Conservation (phyloP, 139 green algal species). For the Penium margaritaceum region DNA sequence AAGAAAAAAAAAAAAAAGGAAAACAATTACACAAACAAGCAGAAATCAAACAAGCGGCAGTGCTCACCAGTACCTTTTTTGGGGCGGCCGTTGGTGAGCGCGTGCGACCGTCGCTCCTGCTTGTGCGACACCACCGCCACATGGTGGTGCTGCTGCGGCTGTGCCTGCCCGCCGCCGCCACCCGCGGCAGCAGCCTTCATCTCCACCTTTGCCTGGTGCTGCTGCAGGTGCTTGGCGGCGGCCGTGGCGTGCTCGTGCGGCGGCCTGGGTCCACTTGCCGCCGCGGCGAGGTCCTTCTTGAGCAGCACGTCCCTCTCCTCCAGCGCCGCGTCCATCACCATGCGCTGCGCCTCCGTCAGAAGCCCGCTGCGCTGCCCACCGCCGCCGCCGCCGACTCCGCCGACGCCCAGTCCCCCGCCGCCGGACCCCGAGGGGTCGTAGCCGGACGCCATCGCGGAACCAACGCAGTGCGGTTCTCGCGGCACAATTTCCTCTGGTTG, state of each 20-base stretch:
- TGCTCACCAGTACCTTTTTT: conserved; percentile 31
- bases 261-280: conserved; percentile 14
- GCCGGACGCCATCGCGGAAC: too few relatives aligned
- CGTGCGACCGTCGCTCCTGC: conserved; percentile 29
- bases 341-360: conserved; percentile 24
- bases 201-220: too few relatives aligned
- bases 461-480: too few relatives aligned
- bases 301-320: conserved; percentile 8
- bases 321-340: conserved; percentile 19
- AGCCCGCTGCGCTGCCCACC: too few relatives aligned
- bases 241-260: conserved; percentile 24
- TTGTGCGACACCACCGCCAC: conserved; percentile 5
- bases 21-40: not conserved
- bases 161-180: too few relatives aligned
- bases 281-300: not conserved
- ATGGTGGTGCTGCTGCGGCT: too few relatives aligned
- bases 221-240: conserved; percentile 6
- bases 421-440: too few relatives aligned
- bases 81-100: conserved; percentile 24
- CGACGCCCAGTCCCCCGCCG: too few relatives aligned
- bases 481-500: too few relatives aligned
- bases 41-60: not conserved
- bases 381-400: too few relatives aligned
- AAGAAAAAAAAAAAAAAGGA: not conserved
- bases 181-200: conserved; percentile 11